phyloP scores from a whole-genome alignment of 2,329 filamentous ascomycete genomes.

The Ophiosphaerella korrae region DNA sequence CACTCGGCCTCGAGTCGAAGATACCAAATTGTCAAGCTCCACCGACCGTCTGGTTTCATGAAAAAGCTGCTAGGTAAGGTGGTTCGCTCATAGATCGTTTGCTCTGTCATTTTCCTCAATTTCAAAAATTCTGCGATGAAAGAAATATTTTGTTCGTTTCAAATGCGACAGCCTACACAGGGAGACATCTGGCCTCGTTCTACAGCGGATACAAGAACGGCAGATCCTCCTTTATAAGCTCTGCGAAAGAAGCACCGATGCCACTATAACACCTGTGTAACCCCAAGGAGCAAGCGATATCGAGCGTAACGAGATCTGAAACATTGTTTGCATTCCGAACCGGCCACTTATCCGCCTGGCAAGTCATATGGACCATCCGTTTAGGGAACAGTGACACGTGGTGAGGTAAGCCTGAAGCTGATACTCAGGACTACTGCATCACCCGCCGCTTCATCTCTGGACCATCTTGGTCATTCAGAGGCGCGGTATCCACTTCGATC shows the following conservation, averaged over 20 bases:
- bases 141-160: too few species aligned
- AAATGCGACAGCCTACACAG: too few species aligned
- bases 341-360: slow-evolving; percentile 23
- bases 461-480: slow-evolving; percentile 1
- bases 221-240: not conserved
- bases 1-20: too few species aligned
- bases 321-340: slow-evolving; percentile 40
- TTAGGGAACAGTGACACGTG: slow-evolving; percentile 40
- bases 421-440: slow-evolving; percentile 11
- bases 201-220: too few species aligned
- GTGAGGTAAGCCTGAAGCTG: slow-evolving; percentile 33
- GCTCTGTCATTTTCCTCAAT: too few species aligned
- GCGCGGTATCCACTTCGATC: slow-evolving; percentile 7
- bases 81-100: too few species aligned
- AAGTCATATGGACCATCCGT: slow-evolving; percentile 35
- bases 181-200: too few species aligned
- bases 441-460: slow-evolving; percentile 7
- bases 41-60: too few species aligned
- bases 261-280: not conserved
- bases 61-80: too few species aligned
- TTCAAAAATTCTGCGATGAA: too few species aligned
- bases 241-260: not conserved
- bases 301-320: slow-evolving; percentile 24
- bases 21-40: too few species aligned
- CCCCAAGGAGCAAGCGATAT: slow-evolving; percentile 8